These are phyloP conservation scores for Massarina eburnea DNA, from an alignment of 2,329 filamentous ascomycete genomes.

Conservation along the genomic window DNA sequence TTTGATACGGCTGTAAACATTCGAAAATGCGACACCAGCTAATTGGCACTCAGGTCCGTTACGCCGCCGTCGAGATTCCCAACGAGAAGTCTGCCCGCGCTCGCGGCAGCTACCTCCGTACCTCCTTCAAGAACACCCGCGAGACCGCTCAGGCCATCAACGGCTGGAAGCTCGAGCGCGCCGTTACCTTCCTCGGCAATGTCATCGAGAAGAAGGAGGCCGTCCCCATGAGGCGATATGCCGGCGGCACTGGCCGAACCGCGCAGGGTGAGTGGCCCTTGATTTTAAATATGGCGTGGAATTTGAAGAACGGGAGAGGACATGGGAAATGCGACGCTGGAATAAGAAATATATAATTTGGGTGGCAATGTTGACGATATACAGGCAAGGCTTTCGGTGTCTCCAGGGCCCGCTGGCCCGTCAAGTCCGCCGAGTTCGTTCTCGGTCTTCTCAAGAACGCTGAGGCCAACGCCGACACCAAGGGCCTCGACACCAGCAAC, in stretches of 20 bases:
- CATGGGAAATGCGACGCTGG: slow-evolving; percentile 1
- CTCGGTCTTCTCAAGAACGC: slow-evolving; percentile 76
- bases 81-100: slow-evolving; percentile 78
- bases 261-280: slow-evolving; percentile 82
- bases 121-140: slow-evolving; percentile 99
- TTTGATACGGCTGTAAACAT: no score
- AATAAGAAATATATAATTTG: neutral
- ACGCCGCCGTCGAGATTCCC: slow-evolving; percentile 43
- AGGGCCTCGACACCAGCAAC: slow-evolving; percentile 78
- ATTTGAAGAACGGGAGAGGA: neutral
- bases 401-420: slow-evolving; percentile 95
- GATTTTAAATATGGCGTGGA: neutral
- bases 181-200: slow-evolving; percentile 96
- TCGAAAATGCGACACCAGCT: slow-evolving; percentile 18
- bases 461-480: slow-evolving; percentile 49
- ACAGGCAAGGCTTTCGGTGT: slow-evolving; percentile 99
- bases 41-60: slow-evolving; percentile 40
- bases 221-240: slow-evolving; percentile 97
- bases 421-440: slow-evolving; percentile 98
- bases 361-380: slow-evolving; percentile 27
- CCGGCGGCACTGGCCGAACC: slow-evolving; percentile 90
- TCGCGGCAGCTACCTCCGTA: slow-evolving; percentile 97
- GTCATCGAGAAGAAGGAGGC: slow-evolving; percentile 96
- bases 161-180: slow-evolving; percentile 96
- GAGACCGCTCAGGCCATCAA: slow-evolving; percentile 99